phyloP scores from a whole-genome alignment of 371 early-diverging fungal species.

The Mucor circinelloides region DNA sequence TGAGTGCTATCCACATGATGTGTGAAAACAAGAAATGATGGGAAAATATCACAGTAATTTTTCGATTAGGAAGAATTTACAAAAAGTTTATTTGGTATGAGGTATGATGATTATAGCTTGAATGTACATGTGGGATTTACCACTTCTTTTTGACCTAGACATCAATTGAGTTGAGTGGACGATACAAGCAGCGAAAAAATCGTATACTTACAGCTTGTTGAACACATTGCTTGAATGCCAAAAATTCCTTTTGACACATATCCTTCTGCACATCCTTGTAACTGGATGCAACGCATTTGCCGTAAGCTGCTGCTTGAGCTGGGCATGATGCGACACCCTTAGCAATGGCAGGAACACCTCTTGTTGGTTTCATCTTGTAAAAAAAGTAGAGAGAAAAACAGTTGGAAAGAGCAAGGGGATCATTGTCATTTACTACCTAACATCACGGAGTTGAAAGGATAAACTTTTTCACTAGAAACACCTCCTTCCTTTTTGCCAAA shows the following conservation, averaged over 20 bases:
- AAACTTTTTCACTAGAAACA: not conserved
- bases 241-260: slow-evolving; percentile 61
- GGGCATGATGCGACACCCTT: slow-evolving; percentile 49
- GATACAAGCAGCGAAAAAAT: not conserved
- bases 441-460: not conserved
- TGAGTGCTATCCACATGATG: not conserved
- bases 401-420: not conserved
- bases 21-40: not conserved
- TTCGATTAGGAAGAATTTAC: not conserved
- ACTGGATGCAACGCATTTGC: slow-evolving; percentile 55
- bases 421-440: not conserved
- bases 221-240: slow-evolving; percentile 62
- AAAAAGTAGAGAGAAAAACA: not conserved
- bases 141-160: slow-evolving; percentile 26
- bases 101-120: not conserved
- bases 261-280: slow-evolving; percentile 61
- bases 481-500: not conserved
- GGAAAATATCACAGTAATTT: not conserved
- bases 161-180: not conserved
- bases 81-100: not conserved
- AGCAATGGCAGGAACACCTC: slow-evolving; percentile 39
- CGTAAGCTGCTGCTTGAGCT: slow-evolving; percentile 54
- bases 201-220: slow-evolving; percentile 49
- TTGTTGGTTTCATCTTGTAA: slow-evolving; percentile 17
- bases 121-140: slow-evolving; percentile 1